These are phyloP conservation scores for Solanum piurae DNA, from an alignment of 257 asterid genomes.

Conservation along the genomic window DNA sequence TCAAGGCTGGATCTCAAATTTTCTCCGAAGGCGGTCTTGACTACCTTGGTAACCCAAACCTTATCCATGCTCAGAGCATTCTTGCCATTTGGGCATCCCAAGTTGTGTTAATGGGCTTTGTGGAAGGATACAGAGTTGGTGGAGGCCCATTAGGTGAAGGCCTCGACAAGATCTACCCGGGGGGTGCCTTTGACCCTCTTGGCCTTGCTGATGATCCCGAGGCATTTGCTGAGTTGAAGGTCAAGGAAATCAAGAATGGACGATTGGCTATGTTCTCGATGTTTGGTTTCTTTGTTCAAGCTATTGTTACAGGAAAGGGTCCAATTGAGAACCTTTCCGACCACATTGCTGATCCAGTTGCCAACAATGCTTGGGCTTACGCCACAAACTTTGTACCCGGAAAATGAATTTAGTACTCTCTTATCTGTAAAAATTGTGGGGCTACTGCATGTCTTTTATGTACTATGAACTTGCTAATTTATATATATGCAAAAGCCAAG, in stretches of 20 bases:
- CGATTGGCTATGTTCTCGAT: constrained; percentile 53
- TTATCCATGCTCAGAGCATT: constrained; percentile 84
- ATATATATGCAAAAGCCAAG: background rate
- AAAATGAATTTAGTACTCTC: constrained; percentile 24
- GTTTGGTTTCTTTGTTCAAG: constrained; percentile 87
- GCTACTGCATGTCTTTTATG: background rate
- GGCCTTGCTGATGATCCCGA: constrained; percentile 54
- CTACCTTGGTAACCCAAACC: constrained; percentile 82
- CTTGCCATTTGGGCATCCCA: constrained; percentile 80
- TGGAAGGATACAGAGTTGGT: constrained; percentile 80
- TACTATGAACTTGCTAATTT: background rate
- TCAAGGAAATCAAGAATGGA: constrained; percentile 63
- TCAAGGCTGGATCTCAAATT: constrained; percentile 92
- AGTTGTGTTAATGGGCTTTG: constrained; percentile 67
- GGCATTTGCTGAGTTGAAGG: constrained; percentile 46
- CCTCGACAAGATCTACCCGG: constrained; percentile 73
- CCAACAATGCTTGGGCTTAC: constrained; percentile 84
- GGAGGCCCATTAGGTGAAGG: constrained; percentile 92
- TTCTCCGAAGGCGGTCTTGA: constrained; percentile 85
- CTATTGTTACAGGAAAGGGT: constrained; percentile 82
- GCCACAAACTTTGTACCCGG: constrained; percentile 83
- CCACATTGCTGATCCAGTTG: constrained; percentile 72
- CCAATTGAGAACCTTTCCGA: constrained; percentile 65
- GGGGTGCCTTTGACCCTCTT: constrained; percentile 73
- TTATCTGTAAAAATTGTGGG: background rate